phyloP scores from a whole-genome alignment of 1,284 basidiomycete genomes.

The Inonotus hispidus region DNA sequence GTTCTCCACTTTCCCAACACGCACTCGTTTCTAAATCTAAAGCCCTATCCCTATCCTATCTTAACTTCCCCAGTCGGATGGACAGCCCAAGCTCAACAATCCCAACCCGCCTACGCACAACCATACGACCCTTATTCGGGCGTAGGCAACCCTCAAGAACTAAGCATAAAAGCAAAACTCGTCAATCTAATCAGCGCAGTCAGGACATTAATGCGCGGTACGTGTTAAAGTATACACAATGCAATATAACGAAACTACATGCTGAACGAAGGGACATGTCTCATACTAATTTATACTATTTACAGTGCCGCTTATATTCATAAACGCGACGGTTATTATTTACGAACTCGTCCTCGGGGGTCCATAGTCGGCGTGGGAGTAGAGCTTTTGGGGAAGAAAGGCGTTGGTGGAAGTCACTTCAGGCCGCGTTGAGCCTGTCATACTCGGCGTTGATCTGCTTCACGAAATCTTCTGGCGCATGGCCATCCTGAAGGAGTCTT shows the following conservation, averaged over 20 bases:
- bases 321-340: conserved; percentile 78
- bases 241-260: conserved; percentile 9
- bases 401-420: not conserved
- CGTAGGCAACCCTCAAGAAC: conserved; percentile 48
- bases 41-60: conserved; percentile 10
- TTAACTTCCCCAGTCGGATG: conserved; percentile 71
- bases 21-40: conserved; percentile 3
- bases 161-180: conserved; percentile 78
- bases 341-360: conserved; percentile 72
- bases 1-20: not conserved
- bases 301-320: conserved; percentile 79
- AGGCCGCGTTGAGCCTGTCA: conserved; percentile 44
- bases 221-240: conserved; percentile 28
- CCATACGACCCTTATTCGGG: conserved; percentile 57
- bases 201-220: conserved; percentile 92
- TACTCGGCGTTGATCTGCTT: conserved; percentile 76
- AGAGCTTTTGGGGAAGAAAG: not conserved
- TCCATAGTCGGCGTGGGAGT: conserved; percentile 18
- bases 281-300: conserved; percentile 9
- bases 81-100: conserved; percentile 59
- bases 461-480: conserved; percentile 69
- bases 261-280: conserved; percentile 18
- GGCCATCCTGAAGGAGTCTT: conserved; percentile 56
- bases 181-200: conserved; percentile 93
- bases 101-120: conserved; percentile 56